Conservation (phyloP, 495 filamentous ascomycete genomes). For the Penicillium simplicissimum region DNA sequence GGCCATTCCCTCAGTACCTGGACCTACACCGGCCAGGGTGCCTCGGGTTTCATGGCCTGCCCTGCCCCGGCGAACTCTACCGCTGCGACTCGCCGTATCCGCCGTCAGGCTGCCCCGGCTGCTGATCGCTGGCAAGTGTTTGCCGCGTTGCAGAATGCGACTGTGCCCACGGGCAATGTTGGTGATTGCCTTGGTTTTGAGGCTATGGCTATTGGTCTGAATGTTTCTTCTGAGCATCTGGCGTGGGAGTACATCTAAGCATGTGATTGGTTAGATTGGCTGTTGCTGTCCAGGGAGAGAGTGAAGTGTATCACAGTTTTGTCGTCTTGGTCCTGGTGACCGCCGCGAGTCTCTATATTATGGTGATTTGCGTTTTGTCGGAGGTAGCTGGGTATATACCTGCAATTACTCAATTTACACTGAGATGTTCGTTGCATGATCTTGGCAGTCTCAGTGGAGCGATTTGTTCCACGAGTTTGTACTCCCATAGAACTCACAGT, state of each 20-base stretch:
- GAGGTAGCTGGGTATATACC: background rate
- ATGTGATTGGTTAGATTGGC: slow-evolving; percentile 6
- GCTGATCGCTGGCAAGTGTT: slow-evolving; percentile 37
- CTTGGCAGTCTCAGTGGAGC: background rate
- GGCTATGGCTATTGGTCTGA: slow-evolving; percentile 23
- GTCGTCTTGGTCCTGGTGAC: background rate
- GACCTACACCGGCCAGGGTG: slow-evolving; percentile 29
- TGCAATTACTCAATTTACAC: background rate
- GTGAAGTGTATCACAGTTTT: background rate
- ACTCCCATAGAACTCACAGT: too few relatives aligned
- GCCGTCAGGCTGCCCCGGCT: background rate
- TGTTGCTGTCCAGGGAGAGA: background rate
- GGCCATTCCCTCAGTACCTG: slow-evolving; percentile 26
- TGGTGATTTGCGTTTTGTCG: background rate
- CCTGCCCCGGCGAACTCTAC: slow-evolving; percentile 19
- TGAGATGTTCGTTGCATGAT: background rate
- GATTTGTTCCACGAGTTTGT: too few relatives aligned
- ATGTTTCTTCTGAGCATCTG: slow-evolving; percentile 13
- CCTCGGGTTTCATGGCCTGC: slow-evolving; percentile 41
- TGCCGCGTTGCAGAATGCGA: slow-evolving; percentile 33
- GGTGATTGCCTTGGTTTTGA: slow-evolving; percentile 38
- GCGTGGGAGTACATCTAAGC: slow-evolving; percentile 41
- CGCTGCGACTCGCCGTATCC: slow-evolving; percentile 8
- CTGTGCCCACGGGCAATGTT: slow-evolving; percentile 35
- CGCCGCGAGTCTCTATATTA: background rate